These are phyloP conservation scores for Paraurostyla sp. DNA, from an alignment of 73 alveolate species.

Conservation along the genomic window DNA sequence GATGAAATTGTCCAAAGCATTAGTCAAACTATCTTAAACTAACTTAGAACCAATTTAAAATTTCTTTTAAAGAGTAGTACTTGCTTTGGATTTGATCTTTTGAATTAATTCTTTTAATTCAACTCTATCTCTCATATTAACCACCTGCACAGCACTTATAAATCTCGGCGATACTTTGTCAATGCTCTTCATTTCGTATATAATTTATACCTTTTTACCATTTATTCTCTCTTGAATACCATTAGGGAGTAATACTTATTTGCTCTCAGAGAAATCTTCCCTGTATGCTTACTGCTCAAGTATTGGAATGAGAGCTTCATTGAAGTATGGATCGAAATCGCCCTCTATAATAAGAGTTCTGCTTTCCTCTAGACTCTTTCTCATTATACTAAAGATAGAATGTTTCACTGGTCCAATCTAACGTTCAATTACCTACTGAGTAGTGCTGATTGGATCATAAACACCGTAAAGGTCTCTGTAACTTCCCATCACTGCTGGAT, in stretches of 20 bases:
- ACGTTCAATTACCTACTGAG: constrained; percentile 4
- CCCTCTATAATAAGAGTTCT: not conserved
- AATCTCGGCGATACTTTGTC: constrained; percentile 43
- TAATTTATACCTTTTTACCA: not conserved
- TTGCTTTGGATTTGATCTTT: not conserved
- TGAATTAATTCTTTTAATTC: not conserved
- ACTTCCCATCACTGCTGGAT: constrained; percentile 2
- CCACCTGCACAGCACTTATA: not conserved
- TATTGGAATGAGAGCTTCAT: constrained; percentile 32
- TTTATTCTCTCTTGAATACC: constrained; percentile 4
- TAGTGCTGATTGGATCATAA: constrained; percentile 40
- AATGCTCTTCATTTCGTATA: constrained; percentile 5
- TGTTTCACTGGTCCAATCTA: constrained; percentile 23
- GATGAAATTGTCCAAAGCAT: not conserved
- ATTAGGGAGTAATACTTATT: constrained; percentile 12
- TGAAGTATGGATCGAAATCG: constrained; percentile 22
- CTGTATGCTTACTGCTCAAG: not conserved
- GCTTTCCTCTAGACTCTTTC: not conserved
- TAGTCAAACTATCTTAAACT: not conserved
- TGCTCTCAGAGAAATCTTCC: not conserved
- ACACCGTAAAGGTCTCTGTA: constrained; percentile 37
- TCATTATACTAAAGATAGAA: not conserved
- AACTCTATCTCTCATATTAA: not conserved
- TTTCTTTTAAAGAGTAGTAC: not conserved
- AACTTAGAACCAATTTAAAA: not conserved